Evolutionary conservation across 2,329 filamentous ascomycete genomes (phyloP).

Genomic region (Raffaelea arxii): DNA sequence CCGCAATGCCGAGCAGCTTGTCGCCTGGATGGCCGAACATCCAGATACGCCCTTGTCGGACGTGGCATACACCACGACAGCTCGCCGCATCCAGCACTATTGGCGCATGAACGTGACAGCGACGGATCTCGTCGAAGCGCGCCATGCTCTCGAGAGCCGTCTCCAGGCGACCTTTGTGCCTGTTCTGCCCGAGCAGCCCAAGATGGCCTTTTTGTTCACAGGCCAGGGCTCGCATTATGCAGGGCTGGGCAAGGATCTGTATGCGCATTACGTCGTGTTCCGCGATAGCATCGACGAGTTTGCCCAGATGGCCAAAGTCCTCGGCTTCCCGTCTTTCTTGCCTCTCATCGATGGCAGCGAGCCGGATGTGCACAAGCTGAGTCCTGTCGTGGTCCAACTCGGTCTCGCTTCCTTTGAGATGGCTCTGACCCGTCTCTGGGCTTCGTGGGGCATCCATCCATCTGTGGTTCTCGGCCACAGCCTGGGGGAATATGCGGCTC

Average conservation of each 20-base stretch:
- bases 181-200: slow-evolving; percentile 33
- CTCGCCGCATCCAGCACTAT: slow-evolving; percentile 51
- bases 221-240: slow-evolving; percentile 46
- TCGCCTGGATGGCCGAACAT: slow-evolving; percentile 41
- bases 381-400: slow-evolving; percentile 43
- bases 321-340: slow-evolving; percentile 47
- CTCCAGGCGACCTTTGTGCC: slow-evolving; percentile 30
- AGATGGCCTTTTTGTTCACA: slow-evolving; percentile 44
- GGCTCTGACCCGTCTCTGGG: slow-evolving; percentile 46
- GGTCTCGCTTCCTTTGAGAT: slow-evolving; percentile 46
- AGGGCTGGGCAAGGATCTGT: slow-evolving; percentile 42
- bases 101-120: slow-evolving; percentile 42
- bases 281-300: slow-evolving; percentile 47
- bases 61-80: slow-evolving; percentile 59
- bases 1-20: slow-evolving; percentile 45
- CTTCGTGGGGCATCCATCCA: slow-evolving; percentile 44
- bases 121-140: slow-evolving; percentile 30
- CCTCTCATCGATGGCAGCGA: slow-evolving; percentile 38
- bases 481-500: slow-evolving; percentile 64
- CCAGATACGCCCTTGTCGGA: slow-evolving; percentile 43
- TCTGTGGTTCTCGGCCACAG: slow-evolving; percentile 51
- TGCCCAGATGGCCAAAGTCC: slow-evolving; percentile 37
- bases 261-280: slow-evolving; percentile 36
- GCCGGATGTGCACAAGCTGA: slow-evolving; percentile 31
- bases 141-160: slow-evolving; percentile 29